Percentiles rank a stretch among this genome's conserved stretches.
phyloP scores from a whole-genome alignment of 179 eudicot species.

The Corrigiola litoralis region DNA sequence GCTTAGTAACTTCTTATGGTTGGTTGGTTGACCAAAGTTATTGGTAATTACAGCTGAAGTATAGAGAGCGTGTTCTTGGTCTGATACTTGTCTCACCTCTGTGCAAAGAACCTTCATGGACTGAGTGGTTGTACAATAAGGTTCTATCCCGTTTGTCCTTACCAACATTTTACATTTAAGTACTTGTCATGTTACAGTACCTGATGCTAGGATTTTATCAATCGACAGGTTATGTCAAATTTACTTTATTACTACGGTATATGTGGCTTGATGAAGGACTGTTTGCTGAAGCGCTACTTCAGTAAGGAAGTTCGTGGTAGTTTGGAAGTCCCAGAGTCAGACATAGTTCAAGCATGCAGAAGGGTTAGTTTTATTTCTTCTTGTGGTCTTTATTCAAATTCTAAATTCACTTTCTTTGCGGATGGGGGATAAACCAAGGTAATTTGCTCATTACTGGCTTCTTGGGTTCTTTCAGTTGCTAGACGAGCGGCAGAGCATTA shows the following conservation, averaged over 20 bases:
- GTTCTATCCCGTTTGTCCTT: constrained; percentile 22
- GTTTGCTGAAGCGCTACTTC: constrained; percentile 81
- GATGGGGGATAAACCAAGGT: not conserved
- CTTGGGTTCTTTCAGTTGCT: constrained; percentile 52
- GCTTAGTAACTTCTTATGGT: not conserved
- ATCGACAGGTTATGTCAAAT: constrained; percentile 72
- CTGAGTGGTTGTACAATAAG: constrained; percentile 95
- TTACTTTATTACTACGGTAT: constrained; percentile 84
- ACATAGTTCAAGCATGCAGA: constrained; percentile 87
- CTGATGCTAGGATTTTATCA: constrained; percentile 13
- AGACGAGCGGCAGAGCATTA: constrained; percentile 77
- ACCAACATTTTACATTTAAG: not conserved
- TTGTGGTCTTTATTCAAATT: not conserved
- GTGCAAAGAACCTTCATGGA: constrained; percentile 91
- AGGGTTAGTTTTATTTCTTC: constrained; percentile 50
- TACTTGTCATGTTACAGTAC: not conserved
- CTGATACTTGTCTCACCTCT: constrained; percentile 92
- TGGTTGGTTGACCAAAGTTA: constrained; percentile 13
- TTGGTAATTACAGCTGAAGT: constrained; percentile 63
- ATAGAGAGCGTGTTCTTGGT: constrained; percentile 86
- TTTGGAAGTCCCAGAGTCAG: constrained; percentile 77
- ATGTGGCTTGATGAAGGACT: constrained; percentile 80
- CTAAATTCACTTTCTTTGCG: not conserved
- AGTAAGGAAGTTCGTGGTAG: constrained; percentile 95
- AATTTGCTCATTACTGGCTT: not conserved